phyloP scores from a whole-genome alignment of 2,329 filamentous ascomycete species.

The Trichoderma atrobrunneum region DNA sequence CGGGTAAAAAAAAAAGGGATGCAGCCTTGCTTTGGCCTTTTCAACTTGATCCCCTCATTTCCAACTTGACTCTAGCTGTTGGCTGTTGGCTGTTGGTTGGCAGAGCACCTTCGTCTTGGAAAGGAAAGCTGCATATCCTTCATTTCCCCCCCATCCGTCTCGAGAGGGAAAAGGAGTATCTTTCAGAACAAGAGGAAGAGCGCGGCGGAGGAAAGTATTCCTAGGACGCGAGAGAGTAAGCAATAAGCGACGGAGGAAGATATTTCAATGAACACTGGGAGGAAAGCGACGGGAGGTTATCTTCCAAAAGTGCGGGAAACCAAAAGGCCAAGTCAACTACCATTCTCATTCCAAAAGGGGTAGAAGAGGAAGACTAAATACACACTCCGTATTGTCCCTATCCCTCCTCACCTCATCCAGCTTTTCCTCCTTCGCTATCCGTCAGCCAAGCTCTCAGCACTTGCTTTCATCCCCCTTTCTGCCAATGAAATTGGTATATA shows the following conservation, averaged over 20 bases:
- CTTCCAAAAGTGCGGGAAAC: neutral
- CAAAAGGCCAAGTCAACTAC: neutral
- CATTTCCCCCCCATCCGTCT: neutral
- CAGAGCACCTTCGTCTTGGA: neutral
- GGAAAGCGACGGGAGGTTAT: neutral
- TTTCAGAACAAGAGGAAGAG: neutral
- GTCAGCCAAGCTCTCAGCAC: neutral
- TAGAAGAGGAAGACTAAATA: neutral
- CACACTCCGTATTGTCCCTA: neutral
- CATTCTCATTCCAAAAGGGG: neutral
- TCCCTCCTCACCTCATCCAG: neutral
- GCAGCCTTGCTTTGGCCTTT: too few relatives aligned
- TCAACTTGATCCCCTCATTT: too few relatives aligned
- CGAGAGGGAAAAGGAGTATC: neutral
- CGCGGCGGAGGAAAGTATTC: too few relatives aligned
- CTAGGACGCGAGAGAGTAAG: too few relatives aligned
- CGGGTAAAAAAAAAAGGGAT: too few relatives aligned
- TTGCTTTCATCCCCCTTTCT: neutral
- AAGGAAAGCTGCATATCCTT: neutral
- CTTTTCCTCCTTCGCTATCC: neutral
- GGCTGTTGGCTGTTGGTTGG: neutral
- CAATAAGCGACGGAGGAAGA: neutral
- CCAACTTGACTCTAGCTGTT: too few relatives aligned
- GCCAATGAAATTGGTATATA: slow-evolving; percentile 12
- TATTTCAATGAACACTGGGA: too few relatives aligned